Percentiles rank a stretch among this genome's conserved stretches.
phyloP scores from a whole-genome alignment of 805 yeast species.

The Saccharomycopsis javanensis region DNA sequence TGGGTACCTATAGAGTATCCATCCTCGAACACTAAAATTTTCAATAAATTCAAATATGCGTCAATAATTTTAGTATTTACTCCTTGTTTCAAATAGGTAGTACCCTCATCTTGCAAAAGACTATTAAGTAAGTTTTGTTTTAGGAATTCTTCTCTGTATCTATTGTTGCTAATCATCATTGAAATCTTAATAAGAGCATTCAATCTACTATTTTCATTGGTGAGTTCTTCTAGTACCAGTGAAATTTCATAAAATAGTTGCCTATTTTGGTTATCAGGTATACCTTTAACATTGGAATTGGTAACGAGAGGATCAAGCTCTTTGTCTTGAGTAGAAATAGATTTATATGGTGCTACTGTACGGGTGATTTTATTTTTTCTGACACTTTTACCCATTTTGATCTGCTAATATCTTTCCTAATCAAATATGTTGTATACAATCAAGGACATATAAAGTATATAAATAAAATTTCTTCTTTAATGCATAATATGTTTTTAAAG shows the following conservation, averaged over 20 bases:
- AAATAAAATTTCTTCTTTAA: no score
- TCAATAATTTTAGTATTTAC: constrained; percentile 39
- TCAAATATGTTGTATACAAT: no score
- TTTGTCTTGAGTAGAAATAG: not conserved
- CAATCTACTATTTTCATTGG: not conserved
- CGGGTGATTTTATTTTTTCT: not conserved
- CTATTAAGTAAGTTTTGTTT: constrained; percentile 10
- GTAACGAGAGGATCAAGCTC: no score
- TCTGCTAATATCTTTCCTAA: no score
- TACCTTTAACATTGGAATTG: no score
- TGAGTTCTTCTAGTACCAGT: not conserved
- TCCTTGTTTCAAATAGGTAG: not conserved
- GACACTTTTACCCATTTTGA: constrained; percentile 1
- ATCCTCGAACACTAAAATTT: constrained; percentile 76
- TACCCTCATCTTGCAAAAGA: not conserved
- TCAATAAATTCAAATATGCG: constrained; percentile 69
- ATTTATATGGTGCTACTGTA: not conserved
- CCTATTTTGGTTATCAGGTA: not conserved
- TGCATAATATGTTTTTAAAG: no score
- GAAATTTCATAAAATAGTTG: not conserved
- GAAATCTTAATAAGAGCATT: not conserved
- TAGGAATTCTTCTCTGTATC: constrained; percentile 11
- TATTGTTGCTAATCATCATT: not conserved
- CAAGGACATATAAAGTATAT: no score
- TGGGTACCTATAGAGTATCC: constrained; percentile 73